These are phyloP conservation scores for Vitis hybrid DNA, from an alignment of 177 flowering plant genomes.

Conservation along the genomic window DNA sequence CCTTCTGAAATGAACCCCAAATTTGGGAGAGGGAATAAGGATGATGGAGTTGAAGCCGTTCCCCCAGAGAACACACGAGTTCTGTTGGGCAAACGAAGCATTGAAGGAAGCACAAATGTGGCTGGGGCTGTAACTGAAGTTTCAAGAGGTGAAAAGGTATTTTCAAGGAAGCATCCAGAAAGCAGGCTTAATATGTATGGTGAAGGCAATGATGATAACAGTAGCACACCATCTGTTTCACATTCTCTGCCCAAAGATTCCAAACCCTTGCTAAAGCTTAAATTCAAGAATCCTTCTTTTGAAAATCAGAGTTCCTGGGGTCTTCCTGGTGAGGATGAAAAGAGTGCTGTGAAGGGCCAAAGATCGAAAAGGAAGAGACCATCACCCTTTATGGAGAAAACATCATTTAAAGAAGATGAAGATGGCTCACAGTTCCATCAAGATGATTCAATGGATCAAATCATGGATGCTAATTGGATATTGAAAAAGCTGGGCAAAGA, in stretches of 20 bases:
- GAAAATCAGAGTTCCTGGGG: constrained; percentile 52
- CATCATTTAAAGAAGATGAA: constrained; percentile 40
- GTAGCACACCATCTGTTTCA: constrained; percentile 28
- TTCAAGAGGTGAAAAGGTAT: constrained; percentile 36
- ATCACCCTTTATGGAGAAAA: constrained; percentile 47
- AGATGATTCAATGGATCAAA: constrained; percentile 56
- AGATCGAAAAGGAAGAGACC: constrained; percentile 95
- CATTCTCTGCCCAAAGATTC: constrained; percentile 54
- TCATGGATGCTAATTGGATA: constrained; percentile 91
- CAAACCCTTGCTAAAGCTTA: constrained; percentile 73
- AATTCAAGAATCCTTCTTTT: constrained; percentile 63
- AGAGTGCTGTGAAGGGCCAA: constrained; percentile 75
- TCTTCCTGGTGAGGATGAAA: constrained; percentile 64
- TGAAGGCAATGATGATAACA: constrained; percentile 30
- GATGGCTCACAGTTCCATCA: constrained; percentile 26
- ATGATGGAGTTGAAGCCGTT: constrained; percentile 32
- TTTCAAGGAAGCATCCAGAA: constrained; percentile 37
- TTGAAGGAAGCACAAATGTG: constrained; percentile 27
- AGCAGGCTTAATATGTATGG: constrained; percentile 20
- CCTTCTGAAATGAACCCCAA: constrained; percentile 34
- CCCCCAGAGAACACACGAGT: constrained; percentile 26
- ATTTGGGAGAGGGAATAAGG: constrained; percentile 20
- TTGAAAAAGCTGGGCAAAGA: constrained; percentile 92
- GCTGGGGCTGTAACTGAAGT: constrained; percentile 29
- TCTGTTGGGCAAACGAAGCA: constrained; percentile 31